Evolutionary conservation across 495 filamentous ascomycete species (phyloP).

Genomic region (Penicillium steckii): DNA sequence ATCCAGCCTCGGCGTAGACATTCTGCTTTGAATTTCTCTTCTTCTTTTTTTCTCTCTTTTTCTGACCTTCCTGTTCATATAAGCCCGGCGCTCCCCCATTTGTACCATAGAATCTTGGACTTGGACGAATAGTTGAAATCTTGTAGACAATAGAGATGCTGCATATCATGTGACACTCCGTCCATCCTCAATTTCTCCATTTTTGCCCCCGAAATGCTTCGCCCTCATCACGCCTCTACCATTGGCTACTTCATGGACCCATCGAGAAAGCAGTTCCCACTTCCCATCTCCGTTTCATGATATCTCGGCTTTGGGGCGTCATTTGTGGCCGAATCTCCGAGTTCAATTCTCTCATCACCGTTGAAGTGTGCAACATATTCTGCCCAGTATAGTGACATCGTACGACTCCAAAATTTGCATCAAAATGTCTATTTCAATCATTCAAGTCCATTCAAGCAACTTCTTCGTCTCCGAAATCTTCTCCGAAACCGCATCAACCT

Average conservation of each 20-base stretch:
- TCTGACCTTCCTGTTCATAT: neutral
- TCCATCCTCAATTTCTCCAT: neutral
- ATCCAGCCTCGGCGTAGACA: conserved; percentile 15
- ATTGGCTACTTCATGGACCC: neutral
- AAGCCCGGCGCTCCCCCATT: neutral
- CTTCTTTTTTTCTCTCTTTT: too few relatives aligned
- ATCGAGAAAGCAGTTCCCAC: neutral
- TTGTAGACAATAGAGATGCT: neutral
- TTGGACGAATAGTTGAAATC: neutral
- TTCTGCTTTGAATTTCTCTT: neutral
- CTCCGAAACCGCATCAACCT: too few relatives aligned
- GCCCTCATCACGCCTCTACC: neutral
- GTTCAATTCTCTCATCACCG: neutral
- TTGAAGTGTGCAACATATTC: too few relatives aligned
- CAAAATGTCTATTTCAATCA: neutral
- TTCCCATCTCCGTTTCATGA: neutral
- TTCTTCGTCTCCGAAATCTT: too few relatives aligned
- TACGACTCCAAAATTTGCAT: neutral
- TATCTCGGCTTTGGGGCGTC: neutral
- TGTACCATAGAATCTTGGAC: neutral
- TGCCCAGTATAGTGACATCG: too few relatives aligned
- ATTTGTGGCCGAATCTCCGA: neutral
- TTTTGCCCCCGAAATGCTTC: neutral
- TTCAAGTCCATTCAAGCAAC: too few relatives aligned
- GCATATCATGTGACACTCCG: neutral